Conservation (phyloP, 352 stramenopile species). For the Phytophthora cactorum region DNA sequence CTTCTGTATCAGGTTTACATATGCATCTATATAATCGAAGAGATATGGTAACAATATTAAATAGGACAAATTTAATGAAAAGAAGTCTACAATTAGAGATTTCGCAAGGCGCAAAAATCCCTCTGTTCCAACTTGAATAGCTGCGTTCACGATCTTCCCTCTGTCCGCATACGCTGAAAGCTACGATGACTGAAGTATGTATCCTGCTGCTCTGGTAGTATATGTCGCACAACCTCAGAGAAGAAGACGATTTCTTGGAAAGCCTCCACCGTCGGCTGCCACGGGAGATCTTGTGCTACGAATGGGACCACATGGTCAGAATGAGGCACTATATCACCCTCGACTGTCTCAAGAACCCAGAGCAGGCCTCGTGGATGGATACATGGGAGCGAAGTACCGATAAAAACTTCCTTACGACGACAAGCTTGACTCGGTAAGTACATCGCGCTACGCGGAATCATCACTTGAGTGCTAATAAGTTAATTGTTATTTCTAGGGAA, state of each 20-base stretch:
- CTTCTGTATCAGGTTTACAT: background rate
- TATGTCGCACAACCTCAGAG: background rate
- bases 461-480: too few relatives aligned
- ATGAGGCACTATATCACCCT: background rate
- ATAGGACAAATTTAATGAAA: background rate
- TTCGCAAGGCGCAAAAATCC: background rate
- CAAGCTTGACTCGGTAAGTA: background rate
- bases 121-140: background rate
- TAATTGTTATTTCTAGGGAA: background rate
- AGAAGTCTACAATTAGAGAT: background rate
- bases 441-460: background rate
- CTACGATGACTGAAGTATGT: too few relatives aligned
- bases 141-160: too few relatives aligned
- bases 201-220: background rate
- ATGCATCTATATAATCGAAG: background rate
- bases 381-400: background rate
- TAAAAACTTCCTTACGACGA: background rate
- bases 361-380: background rate
- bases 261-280: background rate
- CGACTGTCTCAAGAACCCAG: background rate
- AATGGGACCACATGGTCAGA: background rate
- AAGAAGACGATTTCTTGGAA: background rate
- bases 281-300: background rate
- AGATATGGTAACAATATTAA: background rate
- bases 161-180: too few relatives aligned